phyloP scores from a whole-genome alignment of 768 basidiomycete species.

The Trametes cingulata region DNA sequence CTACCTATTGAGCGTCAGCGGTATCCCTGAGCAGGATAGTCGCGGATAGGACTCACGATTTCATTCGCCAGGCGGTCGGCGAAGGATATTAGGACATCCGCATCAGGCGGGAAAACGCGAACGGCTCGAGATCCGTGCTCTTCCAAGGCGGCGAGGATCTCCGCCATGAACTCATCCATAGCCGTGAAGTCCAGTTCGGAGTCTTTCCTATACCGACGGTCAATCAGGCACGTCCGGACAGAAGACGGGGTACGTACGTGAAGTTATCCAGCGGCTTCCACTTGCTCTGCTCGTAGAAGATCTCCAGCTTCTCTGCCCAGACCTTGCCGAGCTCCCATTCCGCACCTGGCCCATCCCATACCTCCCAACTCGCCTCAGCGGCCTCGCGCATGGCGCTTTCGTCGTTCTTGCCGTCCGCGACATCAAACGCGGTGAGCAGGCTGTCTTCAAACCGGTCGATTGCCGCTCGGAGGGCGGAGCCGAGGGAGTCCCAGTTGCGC shows the following conservation, averaged over 20 bases:
- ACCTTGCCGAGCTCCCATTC: slow-evolving; percentile 95
- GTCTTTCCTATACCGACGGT: slow-evolving; percentile 42
- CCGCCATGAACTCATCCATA: slow-evolving; percentile 89
- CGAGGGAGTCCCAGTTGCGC: slow-evolving; percentile 60
- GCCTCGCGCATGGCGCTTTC: slow-evolving; percentile 79
- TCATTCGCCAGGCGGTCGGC: slow-evolving; percentile 83
- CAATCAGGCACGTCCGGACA: background rate
- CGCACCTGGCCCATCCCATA: slow-evolving; percentile 52
- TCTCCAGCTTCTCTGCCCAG: slow-evolving; percentile 94
- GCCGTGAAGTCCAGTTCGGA: slow-evolving; percentile 77
- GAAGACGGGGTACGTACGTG: slow-evolving; percentile 46
- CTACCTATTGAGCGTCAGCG: slow-evolving; percentile 50
- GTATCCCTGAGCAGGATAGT: background rate
- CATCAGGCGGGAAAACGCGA: slow-evolving; percentile 80
- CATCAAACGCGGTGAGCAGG: slow-evolving; percentile 85
- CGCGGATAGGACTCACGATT: slow-evolving; percentile 52
- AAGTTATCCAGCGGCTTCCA: slow-evolving; percentile 86
- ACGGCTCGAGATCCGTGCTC: slow-evolving; percentile 82
- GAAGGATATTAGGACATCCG: slow-evolving; percentile 78
- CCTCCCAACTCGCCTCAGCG: slow-evolving; percentile 83
- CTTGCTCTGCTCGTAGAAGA: slow-evolving; percentile 82
- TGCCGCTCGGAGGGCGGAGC: slow-evolving; percentile 68
- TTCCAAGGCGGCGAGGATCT: slow-evolving; percentile 60
- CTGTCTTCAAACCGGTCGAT: slow-evolving; percentile 88
- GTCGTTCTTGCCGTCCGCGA: slow-evolving; percentile 72